These are phyloP conservation scores for Adansonia rubrostipa DNA, from an alignment of 441 rosid species.

Conservation along the genomic window DNA sequence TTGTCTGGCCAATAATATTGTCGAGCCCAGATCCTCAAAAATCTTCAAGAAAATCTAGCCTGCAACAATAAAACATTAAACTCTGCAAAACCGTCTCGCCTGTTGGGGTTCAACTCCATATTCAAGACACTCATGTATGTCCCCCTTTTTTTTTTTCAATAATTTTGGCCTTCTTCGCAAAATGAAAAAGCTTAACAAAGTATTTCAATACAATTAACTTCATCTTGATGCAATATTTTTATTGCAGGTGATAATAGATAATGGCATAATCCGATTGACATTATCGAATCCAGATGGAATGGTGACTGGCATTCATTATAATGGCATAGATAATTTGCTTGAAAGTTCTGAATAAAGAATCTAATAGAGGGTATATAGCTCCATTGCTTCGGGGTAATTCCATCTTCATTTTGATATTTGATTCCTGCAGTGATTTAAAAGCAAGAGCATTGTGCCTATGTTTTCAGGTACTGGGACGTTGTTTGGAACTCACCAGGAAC, in stretches of 20 bases:
- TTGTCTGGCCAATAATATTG: too few relatives aligned
- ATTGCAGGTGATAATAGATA: conserved; percentile 58
- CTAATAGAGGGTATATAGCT: conserved; percentile 45
- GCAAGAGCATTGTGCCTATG: not conserved
- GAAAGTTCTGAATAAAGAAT: conserved; percentile 45
- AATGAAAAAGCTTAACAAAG: not conserved
- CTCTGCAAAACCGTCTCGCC: conserved; percentile 25
- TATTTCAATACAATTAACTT: not conserved
- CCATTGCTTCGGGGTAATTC: not conserved
- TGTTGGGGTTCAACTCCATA: conserved; percentile 31
- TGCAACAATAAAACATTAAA: too few relatives aligned
- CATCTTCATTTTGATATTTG: not conserved
- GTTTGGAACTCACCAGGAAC: conserved; percentile 70
- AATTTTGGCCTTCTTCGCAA: too few relatives aligned
- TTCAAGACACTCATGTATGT: conserved; percentile 29
- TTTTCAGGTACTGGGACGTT: conserved; percentile 84
- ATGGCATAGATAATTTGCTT: conserved; percentile 77
- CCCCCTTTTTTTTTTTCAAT: too few relatives aligned
- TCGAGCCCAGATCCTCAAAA: too few relatives aligned
- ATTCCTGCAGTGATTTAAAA: not conserved
- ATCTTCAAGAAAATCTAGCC: too few relatives aligned
- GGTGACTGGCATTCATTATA: conserved; percentile 58
- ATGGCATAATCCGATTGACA: conserved; percentile 58
- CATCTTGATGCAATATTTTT: not conserved
- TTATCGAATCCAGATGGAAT: conserved; percentile 56